These are phyloP conservation scores for Alternaria sp. DNA, from an alignment of 2,329 filamentous ascomycete species.

Conservation along the genomic window DNA sequence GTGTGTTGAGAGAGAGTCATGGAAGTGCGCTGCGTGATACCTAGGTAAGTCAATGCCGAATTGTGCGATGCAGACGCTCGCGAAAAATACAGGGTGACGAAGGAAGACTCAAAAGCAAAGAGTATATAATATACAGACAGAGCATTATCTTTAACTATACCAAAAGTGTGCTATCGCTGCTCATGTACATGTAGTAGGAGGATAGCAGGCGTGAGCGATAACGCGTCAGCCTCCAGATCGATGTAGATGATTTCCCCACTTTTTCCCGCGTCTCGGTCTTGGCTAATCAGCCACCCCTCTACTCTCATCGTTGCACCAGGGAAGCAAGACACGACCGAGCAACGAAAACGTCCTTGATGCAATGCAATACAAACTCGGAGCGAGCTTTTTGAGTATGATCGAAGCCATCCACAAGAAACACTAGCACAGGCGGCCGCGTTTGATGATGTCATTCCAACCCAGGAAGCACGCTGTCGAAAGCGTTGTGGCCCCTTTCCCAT, in stretches of 20 bases:
- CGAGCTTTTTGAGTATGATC: background rate
- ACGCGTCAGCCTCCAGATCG: background rate
- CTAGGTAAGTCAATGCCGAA: background rate
- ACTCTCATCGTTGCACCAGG: background rate
- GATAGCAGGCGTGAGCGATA: background rate
- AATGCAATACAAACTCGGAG: background rate
- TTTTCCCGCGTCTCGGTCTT: background rate
- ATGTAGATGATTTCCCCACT: background rate
- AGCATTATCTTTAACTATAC: accelerated
- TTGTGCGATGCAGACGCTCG: background rate
- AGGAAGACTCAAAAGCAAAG: background rate
- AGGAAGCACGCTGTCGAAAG: background rate
- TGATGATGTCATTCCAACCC: background rate
- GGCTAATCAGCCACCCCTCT: background rate
- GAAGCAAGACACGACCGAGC: background rate
- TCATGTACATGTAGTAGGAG: background rate
- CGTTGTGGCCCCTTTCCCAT: background rate
- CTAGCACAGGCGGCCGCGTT: background rate
- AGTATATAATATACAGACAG: background rate
- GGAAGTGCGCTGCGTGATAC: background rate
- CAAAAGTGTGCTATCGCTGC: background rate
- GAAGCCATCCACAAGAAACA: background rate
- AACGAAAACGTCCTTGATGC: background rate
- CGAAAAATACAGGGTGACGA: background rate
- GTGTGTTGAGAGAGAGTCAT: background rate